Conservation (phyloP, 2,329 filamentous ascomycete species). For the Fusarium scirpi region DNA sequence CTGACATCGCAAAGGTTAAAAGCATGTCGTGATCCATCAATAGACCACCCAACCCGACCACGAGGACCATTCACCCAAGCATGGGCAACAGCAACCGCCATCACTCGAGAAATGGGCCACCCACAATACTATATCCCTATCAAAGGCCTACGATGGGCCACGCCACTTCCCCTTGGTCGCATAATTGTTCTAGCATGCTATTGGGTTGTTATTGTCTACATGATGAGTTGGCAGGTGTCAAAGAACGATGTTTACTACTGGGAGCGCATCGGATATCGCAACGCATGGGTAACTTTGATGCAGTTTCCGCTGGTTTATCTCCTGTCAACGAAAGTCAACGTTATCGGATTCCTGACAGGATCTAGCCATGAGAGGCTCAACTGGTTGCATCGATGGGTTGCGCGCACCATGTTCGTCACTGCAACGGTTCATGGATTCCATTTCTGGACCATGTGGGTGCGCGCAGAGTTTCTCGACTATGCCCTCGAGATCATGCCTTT, state of each 20-base stretch:
- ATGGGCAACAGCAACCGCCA: slow-evolving; percentile 70
- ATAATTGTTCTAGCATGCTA: slow-evolving; percentile 66
- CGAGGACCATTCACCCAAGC: slow-evolving; percentile 58
- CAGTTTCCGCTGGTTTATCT: slow-evolving; percentile 75
- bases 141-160: slow-evolving; percentile 64
- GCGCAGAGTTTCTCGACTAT: slow-evolving; percentile 67
- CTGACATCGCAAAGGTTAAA: slow-evolving; percentile 56
- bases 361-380: slow-evolving; percentile 76
- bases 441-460: slow-evolving; percentile 74
- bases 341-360: slow-evolving; percentile 71
- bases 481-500: slow-evolving; percentile 73
- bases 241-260: slow-evolving; percentile 67
- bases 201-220: slow-evolving; percentile 69
- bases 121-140: slow-evolving; percentile 65
- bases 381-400: slow-evolving; percentile 80
- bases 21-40: slow-evolving; percentile 57
- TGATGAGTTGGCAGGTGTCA: slow-evolving; percentile 65
- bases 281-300: slow-evolving; percentile 73
- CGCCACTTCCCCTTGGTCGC: slow-evolving; percentile 69
- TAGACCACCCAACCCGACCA: slow-evolving; percentile 65
- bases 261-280: slow-evolving; percentile 75
- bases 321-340: slow-evolving; percentile 68
- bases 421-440: slow-evolving; percentile 77
- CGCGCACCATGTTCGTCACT: slow-evolving; percentile 75
- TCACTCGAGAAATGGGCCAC: slow-evolving; percentile 67